Base-by-base conservation (phyloP, 2,329 filamentous ascomycete genomes). In the Trichothecium sympodiale region DNA sequence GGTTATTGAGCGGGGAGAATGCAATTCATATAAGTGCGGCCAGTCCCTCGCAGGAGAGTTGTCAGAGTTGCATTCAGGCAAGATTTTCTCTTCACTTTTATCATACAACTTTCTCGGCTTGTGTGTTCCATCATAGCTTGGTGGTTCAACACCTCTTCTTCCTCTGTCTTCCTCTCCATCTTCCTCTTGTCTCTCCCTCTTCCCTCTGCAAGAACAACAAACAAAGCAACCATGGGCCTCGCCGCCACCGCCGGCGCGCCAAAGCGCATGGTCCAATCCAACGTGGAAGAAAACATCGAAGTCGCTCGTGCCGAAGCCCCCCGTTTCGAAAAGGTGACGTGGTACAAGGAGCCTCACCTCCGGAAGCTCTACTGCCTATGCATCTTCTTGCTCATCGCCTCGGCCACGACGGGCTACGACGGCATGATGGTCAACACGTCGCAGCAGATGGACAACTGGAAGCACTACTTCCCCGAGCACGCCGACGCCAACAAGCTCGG, bases 381-480 rank as follows among this genome's bases (percentile, higher is more conserved):
- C 39, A 53, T 63, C 15, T 64, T 77, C 39, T 60, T 79, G 38
- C 70, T 73, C 52, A 58, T 77, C 38, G 72, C 70, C 10, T 77
- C 73, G 20, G 73, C 73, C 30, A 77, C 72, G 20, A 77, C 71
- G 7, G 72, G 73, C 36, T 77, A 76, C 48, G 74, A 79, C 54
- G 71, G 72, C 37, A 69, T 71, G 65, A 58, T 74, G 41, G 59
- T 74, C 50, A 76, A 76, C 53, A 73, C 69, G 8, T 71, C 68
- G 3, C 70, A 75, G 57, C 65, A 72, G 52, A 70, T 76, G 47
- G 57, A 69, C 40, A 53, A 54, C 14, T 76, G 70, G 69, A 61
- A 67, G 43, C 43, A 48, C 3, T 71, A 63, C 55, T 75, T 75
- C 53, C 57, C 59, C 23, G 52, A 62, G 26, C 27, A 43, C 36